Evolutionary conservation across 2,329 filamentous ascomycete genomes (phyloP).

Genomic region (Phialemonium atrogriseum): DNA sequence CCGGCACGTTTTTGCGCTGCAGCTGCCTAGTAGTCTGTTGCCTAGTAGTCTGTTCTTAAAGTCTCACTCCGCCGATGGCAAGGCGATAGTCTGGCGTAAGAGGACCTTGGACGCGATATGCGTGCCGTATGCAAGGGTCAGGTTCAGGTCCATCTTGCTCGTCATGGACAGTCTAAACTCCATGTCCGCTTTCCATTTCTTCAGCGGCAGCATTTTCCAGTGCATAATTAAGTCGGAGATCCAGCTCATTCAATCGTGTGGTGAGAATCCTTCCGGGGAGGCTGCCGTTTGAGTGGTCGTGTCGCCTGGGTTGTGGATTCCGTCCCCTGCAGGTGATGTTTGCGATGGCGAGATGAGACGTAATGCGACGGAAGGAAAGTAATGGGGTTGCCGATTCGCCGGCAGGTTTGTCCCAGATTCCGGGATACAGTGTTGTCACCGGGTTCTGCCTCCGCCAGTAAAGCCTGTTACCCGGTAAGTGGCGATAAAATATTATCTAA

Average conservation of each 20-base stretch:
- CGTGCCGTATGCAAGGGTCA: constrained; percentile 37
- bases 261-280: constrained; percentile 27
- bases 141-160: constrained; percentile 34
- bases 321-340: constrained; percentile 36
- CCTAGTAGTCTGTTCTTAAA: constrained; percentile 12
- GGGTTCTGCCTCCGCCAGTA: constrained; percentile 30
- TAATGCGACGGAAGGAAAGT: constrained; percentile 25
- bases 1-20: constrained; percentile 37
- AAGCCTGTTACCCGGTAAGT: constrained; percentile 29
- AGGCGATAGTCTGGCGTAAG: constrained; percentile 36
- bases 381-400: constrained; percentile 30
- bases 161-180: constrained; percentile 13
- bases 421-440: constrained; percentile 32
- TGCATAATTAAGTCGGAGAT: constrained; percentile 35
- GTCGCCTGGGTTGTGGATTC: constrained; percentile 36
- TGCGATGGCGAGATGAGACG: constrained; percentile 23
- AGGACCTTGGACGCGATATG: constrained; percentile 40
- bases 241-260: constrained; percentile 38
- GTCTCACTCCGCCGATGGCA: constrained; percentile 23
- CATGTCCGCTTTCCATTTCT: constrained; percentile 30
- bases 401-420: constrained; percentile 33
- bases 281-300: constrained; percentile 35
- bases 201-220: constrained; percentile 35
- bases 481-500: constrained; percentile 21
- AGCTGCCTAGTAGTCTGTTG: constrained; percentile 31